Base-by-base conservation (phyloP, 257 asterid species). In the Petunia secreta region DNA sequence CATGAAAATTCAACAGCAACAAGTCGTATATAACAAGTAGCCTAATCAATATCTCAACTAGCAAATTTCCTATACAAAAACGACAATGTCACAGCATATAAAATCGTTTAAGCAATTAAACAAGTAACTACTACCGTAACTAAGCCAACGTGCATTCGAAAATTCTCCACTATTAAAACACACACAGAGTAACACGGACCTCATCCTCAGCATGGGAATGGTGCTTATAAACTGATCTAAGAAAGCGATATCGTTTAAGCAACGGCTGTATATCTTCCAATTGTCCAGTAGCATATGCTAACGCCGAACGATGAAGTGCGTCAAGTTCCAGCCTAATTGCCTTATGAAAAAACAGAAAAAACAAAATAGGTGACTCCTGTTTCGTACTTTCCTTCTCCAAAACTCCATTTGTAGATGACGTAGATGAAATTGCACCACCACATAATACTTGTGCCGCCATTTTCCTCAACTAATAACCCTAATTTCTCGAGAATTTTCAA, bases 191-290 rank as follows among this genome's bases (percentile, higher is more conserved):
- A 64, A 71, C 50, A 39, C 50, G 25, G 44, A 86, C 91, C 91
- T 87, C 91, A 80, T 87, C 91, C 53, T 87, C 91, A 75, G 91
- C 91, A 76, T 83, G 75, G 38, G 87, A 83, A 63, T 87, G 90
- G 55, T 87, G 90, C 83, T 85, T 83, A 74, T 87, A 87, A 44
- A 87, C 84, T 74, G 82, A 83, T 77, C 87, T 82, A 52, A 87
- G 87, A 64, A 85, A 85, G 48, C 84, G 83, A 79, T 83, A 87
- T 38, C 86, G 84, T 79, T 82, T 84, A 13, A 82, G 62, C 81
- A 87, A 77, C 43, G 83, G 78, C 79, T 80, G 81, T 60, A 87
- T 85, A 13, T 85, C 91, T 2, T 77, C 80, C 64, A 76, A 62
- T 46, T 81, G 77, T 15, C 88, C 86, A 4, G 87, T 87, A 2